Evolutionary conservation across 768 basidiomycete species (phyloP).

Genomic region (Leccinellum rugosiceps): DNA sequence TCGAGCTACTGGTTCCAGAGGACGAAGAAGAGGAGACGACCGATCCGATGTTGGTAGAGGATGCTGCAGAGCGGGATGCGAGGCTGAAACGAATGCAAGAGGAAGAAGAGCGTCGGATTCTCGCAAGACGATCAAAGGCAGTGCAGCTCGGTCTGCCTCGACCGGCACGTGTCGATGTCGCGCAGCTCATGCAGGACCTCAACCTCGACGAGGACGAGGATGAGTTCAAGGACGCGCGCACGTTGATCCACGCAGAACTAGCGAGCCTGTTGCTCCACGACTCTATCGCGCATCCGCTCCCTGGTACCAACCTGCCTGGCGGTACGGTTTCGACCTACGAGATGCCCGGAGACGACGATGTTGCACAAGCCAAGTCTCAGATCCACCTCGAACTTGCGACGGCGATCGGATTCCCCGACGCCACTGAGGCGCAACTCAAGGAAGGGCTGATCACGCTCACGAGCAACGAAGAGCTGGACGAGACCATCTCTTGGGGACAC

Average conservation of each 20-base stretch:
- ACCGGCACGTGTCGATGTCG: slow-evolving; percentile 78
- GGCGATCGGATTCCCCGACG: slow-evolving; percentile 81
- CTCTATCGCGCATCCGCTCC: slow-evolving; percentile 80
- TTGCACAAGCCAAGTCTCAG: slow-evolving; percentile 63
- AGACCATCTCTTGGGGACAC: slow-evolving; percentile 67
- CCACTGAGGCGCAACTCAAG: slow-evolving; percentile 73
- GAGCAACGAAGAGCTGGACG: slow-evolving; percentile 59
- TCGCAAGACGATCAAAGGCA: slow-evolving; percentile 79
- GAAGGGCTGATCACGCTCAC: slow-evolving; percentile 67
- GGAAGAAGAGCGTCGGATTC: slow-evolving; percentile 71
- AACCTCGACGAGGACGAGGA: slow-evolving; percentile 46
- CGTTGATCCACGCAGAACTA: slow-evolving; percentile 74
- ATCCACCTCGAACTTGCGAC: slow-evolving; percentile 81
- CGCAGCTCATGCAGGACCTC: slow-evolving; percentile 58
- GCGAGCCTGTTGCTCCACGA: slow-evolving; percentile 82
- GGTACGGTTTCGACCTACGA: slow-evolving; percentile 65
- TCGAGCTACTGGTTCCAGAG: slow-evolving; percentile 89
- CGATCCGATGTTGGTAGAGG: slow-evolving; percentile 54
- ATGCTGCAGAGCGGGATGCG: slow-evolving; percentile 91
- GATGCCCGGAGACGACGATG: slow-evolving; percentile 72
- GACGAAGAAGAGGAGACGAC: slow-evolving; percentile 57
- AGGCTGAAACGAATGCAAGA: slow-evolving; percentile 60
- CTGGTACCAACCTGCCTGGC: slow-evolving; percentile 80
- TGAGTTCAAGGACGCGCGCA: slow-evolving; percentile 49
- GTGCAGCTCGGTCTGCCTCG: slow-evolving; percentile 84